Conservation (phyloP, 2,329 filamentous ascomycete species). For the Beauveria medogensis region DNA sequence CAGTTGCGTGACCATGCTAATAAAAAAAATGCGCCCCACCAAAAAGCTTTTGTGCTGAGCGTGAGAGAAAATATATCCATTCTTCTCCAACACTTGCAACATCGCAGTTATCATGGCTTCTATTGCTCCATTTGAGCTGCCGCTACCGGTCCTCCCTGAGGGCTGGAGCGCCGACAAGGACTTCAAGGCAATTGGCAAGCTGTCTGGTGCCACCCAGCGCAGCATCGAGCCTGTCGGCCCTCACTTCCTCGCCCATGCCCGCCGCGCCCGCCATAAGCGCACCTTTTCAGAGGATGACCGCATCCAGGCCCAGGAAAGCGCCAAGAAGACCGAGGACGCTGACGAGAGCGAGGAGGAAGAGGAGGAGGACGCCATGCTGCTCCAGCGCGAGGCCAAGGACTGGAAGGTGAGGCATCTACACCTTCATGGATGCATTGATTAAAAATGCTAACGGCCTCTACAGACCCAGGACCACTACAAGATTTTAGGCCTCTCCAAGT, state of each 20-base stretch:
- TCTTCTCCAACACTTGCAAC: slow-evolving; percentile 15
- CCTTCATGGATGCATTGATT: background rate
- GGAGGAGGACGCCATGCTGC: slow-evolving; percentile 84
- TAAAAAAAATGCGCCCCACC: slow-evolving; percentile 10
- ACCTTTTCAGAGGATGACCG: slow-evolving; percentile 98
- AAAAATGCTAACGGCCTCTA: background rate
- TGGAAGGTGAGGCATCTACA: slow-evolving; percentile 68
- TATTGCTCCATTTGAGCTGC: slow-evolving; percentile 50
- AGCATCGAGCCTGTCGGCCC: slow-evolving; percentile 94
- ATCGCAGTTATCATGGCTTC: slow-evolving; percentile 49
- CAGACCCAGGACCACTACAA: slow-evolving; percentile 96
- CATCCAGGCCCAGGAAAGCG: slow-evolving; percentile 88
- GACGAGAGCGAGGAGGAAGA: slow-evolving; percentile 90
- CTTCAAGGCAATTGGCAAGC: slow-evolving; percentile 74
- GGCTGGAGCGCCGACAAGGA: slow-evolving; percentile 85
- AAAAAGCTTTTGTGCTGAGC: background rate
- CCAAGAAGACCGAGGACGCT: slow-evolving; percentile 90
- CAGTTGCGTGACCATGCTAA: background rate
- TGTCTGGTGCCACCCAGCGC: slow-evolving; percentile 72
- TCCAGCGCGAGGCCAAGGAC: slow-evolving; percentile 92
- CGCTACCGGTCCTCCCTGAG: slow-evolving; percentile 67
- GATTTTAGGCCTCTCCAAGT: slow-evolving; percentile 85
- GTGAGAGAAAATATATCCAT: slow-evolving; percentile 1
- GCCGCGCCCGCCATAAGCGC: slow-evolving; percentile 89
- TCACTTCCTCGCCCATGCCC: slow-evolving; percentile 95